Base-by-base conservation (phyloP, 768 basidiomycete genomes). In the Pleurotus salmoneostramineus region DNA sequence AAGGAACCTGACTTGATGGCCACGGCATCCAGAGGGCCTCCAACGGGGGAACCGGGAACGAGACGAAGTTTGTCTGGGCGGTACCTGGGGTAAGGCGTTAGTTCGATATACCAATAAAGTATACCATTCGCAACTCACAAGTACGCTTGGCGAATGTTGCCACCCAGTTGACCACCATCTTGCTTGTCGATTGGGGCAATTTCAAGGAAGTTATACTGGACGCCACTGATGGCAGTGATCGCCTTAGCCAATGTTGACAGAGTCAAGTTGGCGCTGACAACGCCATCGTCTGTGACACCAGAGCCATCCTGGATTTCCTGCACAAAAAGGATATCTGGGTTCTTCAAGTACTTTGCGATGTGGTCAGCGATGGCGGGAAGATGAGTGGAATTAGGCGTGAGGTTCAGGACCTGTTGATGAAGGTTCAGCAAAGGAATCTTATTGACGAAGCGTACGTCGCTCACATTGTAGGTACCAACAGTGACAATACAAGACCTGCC, bases 251-350 rank as follows among this genome's bases (percentile, higher is more conserved):
- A 69, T 7, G 72, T 78, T 15, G 72, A 64, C 35, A 87, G 70
- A 5, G 84, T 86, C 56, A 80, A 63, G 65, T 82, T 80, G 6
- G 81, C 83, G 51, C 65, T 71, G 46, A 84, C 81, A 4, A 74
- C 74, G 15, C 84, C 85, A 63, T 85, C 77, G 63, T 85, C 67
- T 0, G 67, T 77, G 1, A 76, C 63, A 4, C 83, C 83, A 2
- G 75, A 77, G 66, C 84, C 79, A 66, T 84, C 83, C 62, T 85
- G 83, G 14, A 87, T 80, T 62, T 87, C 85, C 68, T 87, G 84
- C 5, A 87, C 61, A 66, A 85, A 84, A 60, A 87, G 66, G 55
- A 87, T 73, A 63, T 86, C 83, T 1, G 85, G 84, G 0, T 77
- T 73, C 14, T 71, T 68, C 12, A 87, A 74, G 58, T 72, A 69